These are phyloP conservation scores for Saturnispora serradocipensis DNA, from an alignment of 805 yeast species.

Conservation along the genomic window DNA sequence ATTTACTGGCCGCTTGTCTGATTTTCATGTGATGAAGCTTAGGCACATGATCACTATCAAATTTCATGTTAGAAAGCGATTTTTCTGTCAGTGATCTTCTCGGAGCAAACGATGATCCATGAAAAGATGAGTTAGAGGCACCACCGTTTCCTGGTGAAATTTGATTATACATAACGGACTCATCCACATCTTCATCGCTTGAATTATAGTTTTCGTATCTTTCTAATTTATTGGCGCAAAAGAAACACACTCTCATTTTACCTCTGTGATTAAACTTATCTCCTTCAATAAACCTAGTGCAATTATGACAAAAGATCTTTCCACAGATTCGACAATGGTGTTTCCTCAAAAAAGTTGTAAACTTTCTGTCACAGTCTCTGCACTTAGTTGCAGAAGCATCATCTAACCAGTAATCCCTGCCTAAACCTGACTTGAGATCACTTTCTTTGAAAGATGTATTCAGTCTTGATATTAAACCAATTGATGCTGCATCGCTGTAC, in stretches of 20 bases:
- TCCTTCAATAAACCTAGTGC: conserved; percentile 68
- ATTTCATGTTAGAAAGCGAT: neutral
- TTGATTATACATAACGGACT: neutral
- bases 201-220: conserved; percentile 60
- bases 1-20: neutral
- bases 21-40: conserved; percentile 4
- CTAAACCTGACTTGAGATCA: conserved; percentile 35
- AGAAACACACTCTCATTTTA: conserved; percentile 65
- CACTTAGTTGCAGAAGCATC: conserved; percentile 89
- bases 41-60: neutral
- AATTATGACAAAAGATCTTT: conserved; percentile 80
- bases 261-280: conserved; percentile 55
- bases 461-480: conserved; percentile 15
- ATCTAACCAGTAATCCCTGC: conserved; percentile 90
- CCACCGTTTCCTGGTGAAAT: conserved; percentile 1
- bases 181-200: conserved; percentile 38
- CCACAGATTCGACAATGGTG: conserved; percentile 97
- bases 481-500: neutral
- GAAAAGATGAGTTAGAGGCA: neutral
- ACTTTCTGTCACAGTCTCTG: conserved; percentile 68
- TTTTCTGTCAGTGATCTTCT: neutral
- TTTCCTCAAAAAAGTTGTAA: conserved; percentile 78
- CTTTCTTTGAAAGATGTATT: conserved; percentile 10
- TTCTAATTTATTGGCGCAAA: conserved; percentile 55
- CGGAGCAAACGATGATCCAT: conserved; percentile 2